Evolutionary conservation across 163 green algal species (phyloP), one percentile per base, ranked within the genome.

Genomic region (Chlamydomonas reinhardtii): DNA sequence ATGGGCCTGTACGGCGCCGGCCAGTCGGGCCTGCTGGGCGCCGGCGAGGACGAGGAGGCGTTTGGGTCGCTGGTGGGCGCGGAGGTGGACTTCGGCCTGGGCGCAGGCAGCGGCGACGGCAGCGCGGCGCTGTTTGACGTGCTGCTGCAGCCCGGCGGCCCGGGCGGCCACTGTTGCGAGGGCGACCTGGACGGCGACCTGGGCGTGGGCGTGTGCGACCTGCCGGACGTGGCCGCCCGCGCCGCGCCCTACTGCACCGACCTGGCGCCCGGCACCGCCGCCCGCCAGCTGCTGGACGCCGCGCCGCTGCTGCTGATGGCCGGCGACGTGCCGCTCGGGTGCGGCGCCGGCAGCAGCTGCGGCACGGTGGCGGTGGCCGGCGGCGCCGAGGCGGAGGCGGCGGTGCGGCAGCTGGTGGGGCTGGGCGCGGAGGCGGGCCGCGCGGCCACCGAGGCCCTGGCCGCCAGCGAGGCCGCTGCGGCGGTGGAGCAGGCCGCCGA

Each of bases 401-500:
- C 48, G 48, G 12, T 56, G 48, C 48, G 48, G 48, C 66, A 69
- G 19, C 77, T 85, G 52, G 68, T 77, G 52, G 24, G 0, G 3
- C 69, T 85, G 68, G 69, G 79, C 25, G 68, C 52, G 14, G 56
- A 87, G 35, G 81, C 68, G 4, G 62, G 54, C 65, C 24, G 32
- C 17, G 85, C 85, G 6, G 35, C 72, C 17, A 76, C 39, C 0
- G 85, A 90, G 61, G 85, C 77, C 29, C 27, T 48, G 43, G 77
- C 85, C 4, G 85, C 85, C 17, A 79, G 80, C 35, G 85, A 79
- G 15, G 85, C 85, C 5, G 34, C 79, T 6, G 62, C 78, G 39
- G 84, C 84, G 12, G 84, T 86, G 16, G 54, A 48, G 17, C 84
- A 89, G 76, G 77, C 69, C 15, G 31, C 69, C n/a, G 77, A 84